Evolutionary conservation across 495 filamentous ascomycete genomes (phyloP).

Genomic region (Tuber indicum): DNA sequence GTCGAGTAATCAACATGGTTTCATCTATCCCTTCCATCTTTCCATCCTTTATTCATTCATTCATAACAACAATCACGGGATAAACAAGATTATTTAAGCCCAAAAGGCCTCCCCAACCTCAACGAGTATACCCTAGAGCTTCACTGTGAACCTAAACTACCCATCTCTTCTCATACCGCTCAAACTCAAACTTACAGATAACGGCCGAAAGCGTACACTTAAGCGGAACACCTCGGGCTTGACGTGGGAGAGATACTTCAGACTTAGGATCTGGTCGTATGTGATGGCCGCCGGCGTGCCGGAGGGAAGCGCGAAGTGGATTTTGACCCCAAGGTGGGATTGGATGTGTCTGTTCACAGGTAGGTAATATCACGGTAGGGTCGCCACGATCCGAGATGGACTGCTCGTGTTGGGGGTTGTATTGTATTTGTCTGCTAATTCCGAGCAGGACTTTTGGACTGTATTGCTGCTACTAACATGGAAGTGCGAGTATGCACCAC

Average conservation of each 20-base stretch:
- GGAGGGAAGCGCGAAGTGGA: slow-evolving; percentile 53
- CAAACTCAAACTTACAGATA: slow-evolving; percentile 53
- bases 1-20: too few relatives aligned
- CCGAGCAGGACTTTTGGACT: slow-evolving; percentile 8
- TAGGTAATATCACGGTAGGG: slow-evolving; percentile 21
- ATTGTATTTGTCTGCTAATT: slow-evolving; percentile 61
- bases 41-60: too few relatives aligned
- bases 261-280: slow-evolving; percentile 49
- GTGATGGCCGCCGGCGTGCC: slow-evolving; percentile 39
- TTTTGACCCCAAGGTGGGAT: slow-evolving; percentile 49
- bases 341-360: slow-evolving; percentile 48
- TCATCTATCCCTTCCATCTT: too few relatives aligned
- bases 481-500: slow-evolving; percentile 21
- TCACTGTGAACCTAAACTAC: background rate
- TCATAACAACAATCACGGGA: too few relatives aligned
- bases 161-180: slow-evolving; percentile 50
- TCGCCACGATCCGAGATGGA: background rate
- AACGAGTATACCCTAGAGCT: background rate
- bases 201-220: slow-evolving; percentile 55
- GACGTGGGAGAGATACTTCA: slow-evolving; percentile 56
- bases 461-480: background rate
- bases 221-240: slow-evolving; percentile 53
- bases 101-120: background rate
- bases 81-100: too few relatives aligned
- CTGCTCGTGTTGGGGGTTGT: slow-evolving; percentile 46